phyloP scores from a whole-genome alignment of 345 rosid genomes.

The Eucalyptus marginata region DNA sequence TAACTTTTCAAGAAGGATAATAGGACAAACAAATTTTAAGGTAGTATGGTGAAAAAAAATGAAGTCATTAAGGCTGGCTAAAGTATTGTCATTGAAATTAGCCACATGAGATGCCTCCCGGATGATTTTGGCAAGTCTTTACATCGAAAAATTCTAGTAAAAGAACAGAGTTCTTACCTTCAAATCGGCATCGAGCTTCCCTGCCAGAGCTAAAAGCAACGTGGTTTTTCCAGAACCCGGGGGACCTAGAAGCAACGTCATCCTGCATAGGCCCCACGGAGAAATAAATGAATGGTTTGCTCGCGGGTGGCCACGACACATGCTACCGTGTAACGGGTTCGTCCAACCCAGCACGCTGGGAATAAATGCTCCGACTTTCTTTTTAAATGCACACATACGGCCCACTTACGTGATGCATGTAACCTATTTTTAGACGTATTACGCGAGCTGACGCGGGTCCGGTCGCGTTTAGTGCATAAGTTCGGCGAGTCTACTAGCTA shows the following conservation, averaged over 20 bases:
- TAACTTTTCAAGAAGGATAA: not conserved
- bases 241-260: conserved; percentile 92
- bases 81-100: not conserved
- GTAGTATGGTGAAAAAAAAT: not conserved
- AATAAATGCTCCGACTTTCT: not conserved
- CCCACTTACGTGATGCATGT: not conserved
- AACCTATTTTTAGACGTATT: not conserved
- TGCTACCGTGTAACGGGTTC: not conserved
- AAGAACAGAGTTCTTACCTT: conserved; percentile 19
- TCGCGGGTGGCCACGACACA: not conserved
- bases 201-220: conserved; percentile 70
- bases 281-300: not conserved
- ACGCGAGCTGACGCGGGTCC: not conserved
- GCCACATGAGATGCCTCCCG: not conserved
- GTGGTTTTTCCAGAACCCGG: conserved; percentile 92
- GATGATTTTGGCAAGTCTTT: not conserved
- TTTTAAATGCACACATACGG: not conserved
- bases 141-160: not conserved
- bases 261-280: conserved; percentile 20
- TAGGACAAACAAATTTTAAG: not conserved
- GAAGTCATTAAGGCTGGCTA: not conserved
- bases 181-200: conserved; percentile 51
- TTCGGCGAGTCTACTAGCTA: not conserved
- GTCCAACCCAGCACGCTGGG: not conserved
- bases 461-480: not conserved